Percentiles rank a stretch among this genome's conserved stretches.
Evolutionary conservation across 2,329 filamentous ascomycete species (phyloP).

Genomic region (Fusarium sp.): DNA sequence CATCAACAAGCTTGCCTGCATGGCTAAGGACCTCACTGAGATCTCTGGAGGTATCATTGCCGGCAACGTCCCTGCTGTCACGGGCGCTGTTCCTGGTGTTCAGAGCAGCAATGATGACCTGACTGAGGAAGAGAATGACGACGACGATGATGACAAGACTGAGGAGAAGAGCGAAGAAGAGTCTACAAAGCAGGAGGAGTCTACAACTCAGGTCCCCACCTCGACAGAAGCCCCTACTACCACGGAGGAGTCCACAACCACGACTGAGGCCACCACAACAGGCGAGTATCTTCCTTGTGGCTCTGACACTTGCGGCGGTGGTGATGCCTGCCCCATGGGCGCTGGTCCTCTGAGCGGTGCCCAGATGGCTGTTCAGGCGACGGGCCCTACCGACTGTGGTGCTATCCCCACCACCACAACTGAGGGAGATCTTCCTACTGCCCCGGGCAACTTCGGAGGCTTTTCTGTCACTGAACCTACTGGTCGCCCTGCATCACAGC

Average conservation of each 20-base stretch:
- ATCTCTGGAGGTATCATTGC: slow-evolving; percentile 16
- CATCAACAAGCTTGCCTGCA: slow-evolving; percentile 34
- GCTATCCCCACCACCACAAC: neutral
- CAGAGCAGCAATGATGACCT: slow-evolving; percentile 26
- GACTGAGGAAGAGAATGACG: slow-evolving; percentile 6
- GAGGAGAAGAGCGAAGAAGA: slow-evolving; percentile 27
- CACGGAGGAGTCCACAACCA: slow-evolving; percentile 18
- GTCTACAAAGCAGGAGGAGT: slow-evolving; percentile 23
- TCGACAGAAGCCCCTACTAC: neutral
- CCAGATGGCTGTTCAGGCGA: neutral
- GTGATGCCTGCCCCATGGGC: neutral
- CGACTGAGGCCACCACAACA: slow-evolving; percentile 31
- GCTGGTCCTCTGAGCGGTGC: neutral
- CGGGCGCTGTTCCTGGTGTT: slow-evolving; percentile 2
- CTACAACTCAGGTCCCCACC: neutral
- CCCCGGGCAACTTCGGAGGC: neutral
- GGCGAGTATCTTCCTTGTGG: slow-evolving; percentile 16
- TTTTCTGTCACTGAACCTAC: neutral
- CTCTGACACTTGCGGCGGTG: neutral
- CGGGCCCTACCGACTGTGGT: neutral
- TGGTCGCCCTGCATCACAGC: neutral
- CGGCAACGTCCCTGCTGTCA: slow-evolving; percentile 29
- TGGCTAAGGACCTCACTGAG: slow-evolving; percentile 24
- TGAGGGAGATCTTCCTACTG: neutral
- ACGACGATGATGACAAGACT: slow-evolving; percentile 11